Percentiles rank a stretch among this genome's conserved stretches.
Evolutionary conservation across 2,329 filamentous ascomycete species (phyloP).

Genomic region (Xylaria sp.): DNA sequence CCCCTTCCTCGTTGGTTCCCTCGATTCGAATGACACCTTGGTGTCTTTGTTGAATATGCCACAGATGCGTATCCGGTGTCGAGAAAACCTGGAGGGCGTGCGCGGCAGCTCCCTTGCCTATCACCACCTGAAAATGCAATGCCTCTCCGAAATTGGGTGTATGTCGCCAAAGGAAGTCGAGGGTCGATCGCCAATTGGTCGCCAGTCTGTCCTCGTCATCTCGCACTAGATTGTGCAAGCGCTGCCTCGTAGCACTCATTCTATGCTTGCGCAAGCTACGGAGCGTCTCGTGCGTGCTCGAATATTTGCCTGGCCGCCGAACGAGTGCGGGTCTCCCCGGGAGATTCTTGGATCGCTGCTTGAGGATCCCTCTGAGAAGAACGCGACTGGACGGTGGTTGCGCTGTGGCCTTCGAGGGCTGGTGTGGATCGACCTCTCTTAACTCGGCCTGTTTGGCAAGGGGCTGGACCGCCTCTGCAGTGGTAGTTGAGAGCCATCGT

Average conservation of each 20-base stretch:
- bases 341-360: slow-evolving; percentile 5
- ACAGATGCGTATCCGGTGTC: slow-evolving; percentile 29
- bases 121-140: slow-evolving; percentile 33
- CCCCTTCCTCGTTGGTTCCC: slow-evolving; percentile 13
- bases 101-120: slow-evolving; percentile 29
- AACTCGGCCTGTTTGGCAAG: neutral
- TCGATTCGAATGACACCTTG: slow-evolving; percentile 31
- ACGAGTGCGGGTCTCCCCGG: slow-evolving; percentile 20
- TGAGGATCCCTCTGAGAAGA: slow-evolving; percentile 14
- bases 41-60: slow-evolving; percentile 29
- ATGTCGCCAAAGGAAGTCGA: slow-evolving; percentile 31
- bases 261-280: slow-evolving; percentile 28
- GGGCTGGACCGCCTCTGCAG: neutral
- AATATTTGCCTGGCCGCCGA: slow-evolving; percentile 13
- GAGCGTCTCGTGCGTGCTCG: slow-evolving; percentile 11
- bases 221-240: slow-evolving; percentile 16
- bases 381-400: slow-evolving; percentile 11
- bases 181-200: slow-evolving; percentile 24
- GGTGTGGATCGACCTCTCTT: neutral
- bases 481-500: slow-evolving; percentile 23
- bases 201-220: slow-evolving; percentile 8
- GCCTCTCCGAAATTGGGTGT: slow-evolving; percentile 29
- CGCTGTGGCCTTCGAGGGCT: slow-evolving; percentile 5
- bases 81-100: slow-evolving; percentile 27
- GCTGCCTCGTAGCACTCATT: slow-evolving; percentile 25